phyloP scores from a whole-genome alignment of 495 filamentous ascomycete species.

The Penicillium tannophilum region DNA sequence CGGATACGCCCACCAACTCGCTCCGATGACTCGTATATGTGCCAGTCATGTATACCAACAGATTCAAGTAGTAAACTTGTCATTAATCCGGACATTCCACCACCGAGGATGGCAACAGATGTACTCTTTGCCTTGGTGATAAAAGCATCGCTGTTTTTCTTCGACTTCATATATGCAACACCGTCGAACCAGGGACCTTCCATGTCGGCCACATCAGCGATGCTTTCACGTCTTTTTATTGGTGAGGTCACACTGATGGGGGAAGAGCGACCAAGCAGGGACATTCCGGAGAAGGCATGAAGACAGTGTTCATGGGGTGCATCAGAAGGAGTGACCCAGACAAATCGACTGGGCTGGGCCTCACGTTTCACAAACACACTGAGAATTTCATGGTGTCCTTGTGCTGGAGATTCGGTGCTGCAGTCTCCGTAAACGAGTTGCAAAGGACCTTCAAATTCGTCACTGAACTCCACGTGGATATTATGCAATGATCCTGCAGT shows the following conservation, averaged over 20 bases:
- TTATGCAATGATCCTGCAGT: constrained; percentile 39
- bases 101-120: constrained; percentile 63
- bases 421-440: constrained; percentile 38
- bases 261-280: constrained; percentile 26
- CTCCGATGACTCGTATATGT: constrained; percentile 54
- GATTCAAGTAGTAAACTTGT: constrained; percentile 51
- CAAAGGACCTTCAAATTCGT: constrained; percentile 31
- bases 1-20: constrained; percentile 61
- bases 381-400: constrained; percentile 33
- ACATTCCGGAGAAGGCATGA: constrained; percentile 33
- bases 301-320: constrained; percentile 33
- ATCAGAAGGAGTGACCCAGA: constrained; percentile 37
- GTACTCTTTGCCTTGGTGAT: constrained; percentile 50
- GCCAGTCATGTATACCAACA: constrained; percentile 56
- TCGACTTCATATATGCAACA: constrained; percentile 60
- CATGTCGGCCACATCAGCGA: constrained; percentile 49
- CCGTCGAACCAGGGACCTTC: constrained; percentile 72
- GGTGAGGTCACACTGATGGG: constrained; percentile 25
- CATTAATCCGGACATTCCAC: constrained; percentile 71
- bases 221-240: constrained; percentile 27
- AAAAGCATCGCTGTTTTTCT: constrained; percentile 53
- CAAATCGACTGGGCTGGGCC: constrained; percentile 32
- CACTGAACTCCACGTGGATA: constrained; percentile 32
- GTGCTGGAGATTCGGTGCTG: constrained; percentile 12
- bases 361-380: constrained; percentile 29